Evolutionary conservation across 768 basidiomycete species (phyloP).

Genomic region (Peribolospora baueri): DNA sequence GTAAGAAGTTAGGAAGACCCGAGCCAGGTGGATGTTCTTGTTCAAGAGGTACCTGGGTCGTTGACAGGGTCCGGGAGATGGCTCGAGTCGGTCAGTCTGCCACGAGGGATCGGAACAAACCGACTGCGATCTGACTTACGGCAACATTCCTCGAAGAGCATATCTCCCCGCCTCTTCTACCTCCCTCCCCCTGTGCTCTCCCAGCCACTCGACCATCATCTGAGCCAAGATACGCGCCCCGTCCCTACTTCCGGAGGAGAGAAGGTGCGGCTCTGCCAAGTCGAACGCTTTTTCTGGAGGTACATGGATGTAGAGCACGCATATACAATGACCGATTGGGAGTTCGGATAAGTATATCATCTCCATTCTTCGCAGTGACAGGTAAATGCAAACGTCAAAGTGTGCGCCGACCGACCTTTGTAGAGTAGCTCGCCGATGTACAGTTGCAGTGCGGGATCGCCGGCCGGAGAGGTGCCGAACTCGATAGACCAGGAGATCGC

Average conservation of each 20-base stretch:
- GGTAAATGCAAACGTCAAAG: background rate
- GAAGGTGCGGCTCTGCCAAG: constrained; percentile 52
- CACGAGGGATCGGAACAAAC: no score
- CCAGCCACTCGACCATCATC: constrained; percentile 57
- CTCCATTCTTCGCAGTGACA: no score
- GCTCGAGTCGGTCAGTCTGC: no score
- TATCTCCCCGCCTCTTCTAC: no score
- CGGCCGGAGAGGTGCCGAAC: constrained; percentile 50
- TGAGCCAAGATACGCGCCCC: constrained; percentile 65
- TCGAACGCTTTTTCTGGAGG: constrained; percentile 48
- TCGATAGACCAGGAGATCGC: constrained; percentile 75
- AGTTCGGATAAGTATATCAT: no score
- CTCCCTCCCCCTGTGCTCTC: no score
- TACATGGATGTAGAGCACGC: background rate
- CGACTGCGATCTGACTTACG: no score
- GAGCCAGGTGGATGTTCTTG: constrained; percentile 54
- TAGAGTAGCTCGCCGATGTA: constrained; percentile 69
- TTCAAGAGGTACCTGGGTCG: constrained; percentile 29
- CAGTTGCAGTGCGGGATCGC: constrained; percentile 67
- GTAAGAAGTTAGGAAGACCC: constrained; percentile 71
- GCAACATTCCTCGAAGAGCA: no score
- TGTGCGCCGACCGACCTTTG: constrained; percentile 33
- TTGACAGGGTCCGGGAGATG: no score
- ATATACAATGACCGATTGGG: background rate
- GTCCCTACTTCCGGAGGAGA: constrained; percentile 68